These are phyloP conservation scores for Amylocystis lapponica DNA, from an alignment of 768 basidiomycete species.

Conservation along the genomic window DNA sequence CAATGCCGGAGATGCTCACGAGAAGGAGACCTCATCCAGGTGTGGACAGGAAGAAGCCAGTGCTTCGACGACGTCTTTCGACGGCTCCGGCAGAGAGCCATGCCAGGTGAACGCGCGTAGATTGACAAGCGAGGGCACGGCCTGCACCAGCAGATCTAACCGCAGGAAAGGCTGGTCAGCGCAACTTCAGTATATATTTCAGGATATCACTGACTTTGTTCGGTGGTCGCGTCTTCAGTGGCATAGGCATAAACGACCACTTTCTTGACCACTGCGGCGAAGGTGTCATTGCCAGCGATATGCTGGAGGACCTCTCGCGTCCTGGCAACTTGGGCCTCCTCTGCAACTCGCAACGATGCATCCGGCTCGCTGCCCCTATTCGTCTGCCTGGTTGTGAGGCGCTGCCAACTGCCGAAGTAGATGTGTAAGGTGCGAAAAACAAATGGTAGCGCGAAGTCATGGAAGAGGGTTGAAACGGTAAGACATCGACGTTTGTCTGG, in stretches of 20 bases:
- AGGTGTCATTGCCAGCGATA: neutral
- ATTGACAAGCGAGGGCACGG: neutral
- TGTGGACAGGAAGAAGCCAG: neutral
- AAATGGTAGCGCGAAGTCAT: neutral
- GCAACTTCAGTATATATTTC: neutral
- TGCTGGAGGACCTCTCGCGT: neutral
- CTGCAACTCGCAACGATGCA: neutral
- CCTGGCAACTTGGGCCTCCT: neutral
- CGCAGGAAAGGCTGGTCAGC: neutral
- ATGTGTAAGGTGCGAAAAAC: neutral
- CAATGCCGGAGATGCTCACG: neutral
- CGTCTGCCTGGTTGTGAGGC: neutral
- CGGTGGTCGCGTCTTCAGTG: neutral
- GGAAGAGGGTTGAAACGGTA: neutral
- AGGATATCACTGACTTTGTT: neutral
- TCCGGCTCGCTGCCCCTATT: neutral
- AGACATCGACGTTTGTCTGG: neutral
- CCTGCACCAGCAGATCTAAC: neutral
- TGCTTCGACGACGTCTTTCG: neutral
- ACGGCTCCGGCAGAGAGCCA: neutral
- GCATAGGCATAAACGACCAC: neutral
- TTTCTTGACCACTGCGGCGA: neutral
- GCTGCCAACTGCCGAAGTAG: slow-evolving; percentile 1
- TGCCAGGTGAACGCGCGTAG: neutral
- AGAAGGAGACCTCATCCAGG: neutral